Evolutionary conservation across 495 filamentous ascomycete genomes (phyloP).

Genomic region (Penicillium crystallinum): DNA sequence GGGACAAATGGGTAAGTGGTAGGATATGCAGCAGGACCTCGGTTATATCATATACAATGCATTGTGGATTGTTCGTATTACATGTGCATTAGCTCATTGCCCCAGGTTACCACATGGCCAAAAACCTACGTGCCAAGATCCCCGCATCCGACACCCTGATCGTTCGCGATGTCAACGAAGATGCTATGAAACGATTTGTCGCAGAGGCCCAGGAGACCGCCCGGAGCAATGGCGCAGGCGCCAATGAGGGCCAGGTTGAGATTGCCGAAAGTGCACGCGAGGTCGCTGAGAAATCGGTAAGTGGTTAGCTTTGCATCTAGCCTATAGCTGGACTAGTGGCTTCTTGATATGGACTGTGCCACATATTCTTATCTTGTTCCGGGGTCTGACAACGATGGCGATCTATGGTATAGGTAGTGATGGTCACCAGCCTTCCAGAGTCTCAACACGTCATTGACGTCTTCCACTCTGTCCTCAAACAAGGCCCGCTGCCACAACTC

Average conservation of each 20-base stretch:
- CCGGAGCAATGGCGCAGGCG: slow-evolving; percentile 17
- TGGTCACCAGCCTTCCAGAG: slow-evolving; percentile 77
- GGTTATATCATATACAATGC: background rate
- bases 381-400: slow-evolving; percentile 8
- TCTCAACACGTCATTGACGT: slow-evolving; percentile 72
- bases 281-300: slow-evolving; percentile 68
- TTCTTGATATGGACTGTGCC: background rate
- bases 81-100: slow-evolving; percentile 4
- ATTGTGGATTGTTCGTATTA: background rate
- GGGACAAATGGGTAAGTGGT: slow-evolving; percentile 73
- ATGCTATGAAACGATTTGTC: slow-evolving; percentile 53
- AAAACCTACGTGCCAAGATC: slow-evolving; percentile 74
- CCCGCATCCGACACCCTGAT: slow-evolving; percentile 61
- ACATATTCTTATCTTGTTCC: background rate
- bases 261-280: slow-evolving; percentile 54
- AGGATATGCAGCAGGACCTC: background rate
- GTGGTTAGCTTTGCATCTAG: slow-evolving; percentile 24
- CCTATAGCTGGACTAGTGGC: background rate
- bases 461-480: slow-evolving; percentile 58
- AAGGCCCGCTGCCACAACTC: slow-evolving; percentile 33
- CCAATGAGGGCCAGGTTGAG: slow-evolving; percentile 47
- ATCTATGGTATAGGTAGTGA: slow-evolving; percentile 53
- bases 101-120: slow-evolving; percentile 79
- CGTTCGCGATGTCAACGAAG: slow-evolving; percentile 69
- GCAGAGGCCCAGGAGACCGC: slow-evolving; percentile 49